Evolutionary conservation across 345 rosid species (phyloP), one percentile per base, ranked within the genome.

Genomic region (Citrus medica): DNA sequence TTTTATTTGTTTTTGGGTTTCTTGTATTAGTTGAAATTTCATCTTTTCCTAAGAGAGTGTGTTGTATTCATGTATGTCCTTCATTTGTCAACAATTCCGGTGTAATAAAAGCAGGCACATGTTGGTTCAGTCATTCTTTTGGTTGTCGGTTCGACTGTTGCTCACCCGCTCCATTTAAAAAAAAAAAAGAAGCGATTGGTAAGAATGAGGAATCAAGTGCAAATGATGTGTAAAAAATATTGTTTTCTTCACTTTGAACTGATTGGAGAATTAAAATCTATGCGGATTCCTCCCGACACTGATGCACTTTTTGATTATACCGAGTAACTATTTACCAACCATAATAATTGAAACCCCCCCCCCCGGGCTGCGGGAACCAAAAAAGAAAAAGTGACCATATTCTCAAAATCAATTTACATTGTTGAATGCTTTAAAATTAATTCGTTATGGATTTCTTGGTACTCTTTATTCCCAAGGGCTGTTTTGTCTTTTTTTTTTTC

Each of bases 221-320:
- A 35, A 73, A 9, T 59, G 76, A 73, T 59, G 76, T 58, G 51
- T 6, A 14, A 24, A n/a, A n/a, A 13, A 3, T 35, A 35, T 25
- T 35, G 4, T 58, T 28, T 58, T 58, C 76, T 35, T 73, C 76
- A 59, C 76, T 73, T 73, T 59, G 76, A 73, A 73, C 76, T 73
- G 76, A 73, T 73, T 37, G 55, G 76, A 73, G 46, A 73, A 16
- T 4, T 56, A 59, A 59, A 25, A 73, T 59, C 67, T 51, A 7
- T 73, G 67, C 30, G 4, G 76, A 59, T 37, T 12, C 25, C 14
- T 59, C 55, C 25, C 2, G 9, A 37, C 1, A 59, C 76, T 60
- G 67, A 59, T 60, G 67, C 67, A 59, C 67, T 53, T 30, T 60
- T 53, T 76, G n/a, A 48, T 76, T 22, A 55, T 24, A 61, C 67